Conservation (phyloP, 768 basidiomycete species). For the Pleurotus giganteus region DNA sequence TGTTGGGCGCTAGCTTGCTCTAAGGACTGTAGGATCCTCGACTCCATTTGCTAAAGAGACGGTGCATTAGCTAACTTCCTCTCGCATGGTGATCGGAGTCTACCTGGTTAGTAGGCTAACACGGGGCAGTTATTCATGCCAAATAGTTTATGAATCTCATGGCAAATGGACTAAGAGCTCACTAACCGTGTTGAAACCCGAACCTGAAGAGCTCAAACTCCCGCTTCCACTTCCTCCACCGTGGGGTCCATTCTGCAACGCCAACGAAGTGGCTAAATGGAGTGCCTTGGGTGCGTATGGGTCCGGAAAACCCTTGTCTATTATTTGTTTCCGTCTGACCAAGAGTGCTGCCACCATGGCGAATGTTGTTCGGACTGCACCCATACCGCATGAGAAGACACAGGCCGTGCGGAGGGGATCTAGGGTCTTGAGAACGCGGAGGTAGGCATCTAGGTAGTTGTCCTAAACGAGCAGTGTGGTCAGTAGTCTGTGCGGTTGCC, state of each 20-base stretch:
- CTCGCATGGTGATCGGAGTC: neutral
- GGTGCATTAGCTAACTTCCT: neutral
- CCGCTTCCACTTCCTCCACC: slow-evolving; percentile 5
- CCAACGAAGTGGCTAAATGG: slow-evolving; percentile 1
- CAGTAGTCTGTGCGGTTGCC: neutral
- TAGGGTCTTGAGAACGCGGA: slow-evolving; percentile 72
- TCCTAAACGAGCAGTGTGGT: slow-evolving; percentile 43
- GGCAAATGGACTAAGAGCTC: neutral
- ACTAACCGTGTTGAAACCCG: slow-evolving; percentile 50
- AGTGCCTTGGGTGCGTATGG: slow-evolving; percentile 59
- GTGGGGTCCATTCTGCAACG: slow-evolving; percentile 14
- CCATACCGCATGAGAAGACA: slow-evolving; percentile 97
- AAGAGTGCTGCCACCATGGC: slow-evolving; percentile 95
- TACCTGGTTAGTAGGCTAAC: slow-evolving; percentile 24
- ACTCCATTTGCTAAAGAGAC: slow-evolving; percentile 46
- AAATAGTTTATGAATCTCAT: neutral
- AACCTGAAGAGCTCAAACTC: slow-evolving; percentile 21
- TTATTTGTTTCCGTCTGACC: slow-evolving; percentile 74
- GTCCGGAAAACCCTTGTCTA: slow-evolving; percentile 66
- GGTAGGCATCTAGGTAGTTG: slow-evolving; percentile 94
- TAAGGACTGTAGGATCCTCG: slow-evolving; percentile 58
- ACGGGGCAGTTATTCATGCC: neutral
- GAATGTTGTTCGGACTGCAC: slow-evolving; percentile 93
- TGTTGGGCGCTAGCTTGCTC: slow-evolving; percentile 81
- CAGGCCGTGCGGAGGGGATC: slow-evolving; percentile 81